These are phyloP conservation scores for Talaromyces sp. DNA, from an alignment of 2,329 filamentous ascomycete species.

Conservation along the genomic window DNA sequence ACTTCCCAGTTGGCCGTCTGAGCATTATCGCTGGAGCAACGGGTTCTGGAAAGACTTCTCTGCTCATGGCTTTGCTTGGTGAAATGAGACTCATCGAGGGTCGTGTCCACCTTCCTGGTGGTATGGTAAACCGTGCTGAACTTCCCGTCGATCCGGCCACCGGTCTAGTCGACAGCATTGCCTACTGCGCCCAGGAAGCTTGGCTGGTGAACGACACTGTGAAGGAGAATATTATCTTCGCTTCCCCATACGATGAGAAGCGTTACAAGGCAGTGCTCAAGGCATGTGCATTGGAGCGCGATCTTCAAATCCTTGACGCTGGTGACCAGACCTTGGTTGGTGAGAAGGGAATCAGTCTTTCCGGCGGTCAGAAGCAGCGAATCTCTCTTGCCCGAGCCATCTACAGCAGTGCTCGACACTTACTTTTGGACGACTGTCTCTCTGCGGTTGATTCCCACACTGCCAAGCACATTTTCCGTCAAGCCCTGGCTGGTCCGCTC, in stretches of 20 bases:
- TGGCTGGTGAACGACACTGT: slow-evolving; percentile 97
- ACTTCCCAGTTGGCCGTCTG: slow-evolving; percentile 81
- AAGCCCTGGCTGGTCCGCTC: slow-evolving; percentile 84
- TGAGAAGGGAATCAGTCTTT: slow-evolving; percentile 95
- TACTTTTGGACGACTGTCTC: slow-evolving; percentile 91
- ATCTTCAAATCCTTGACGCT: slow-evolving; percentile 87
- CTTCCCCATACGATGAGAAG: slow-evolving; percentile 75
- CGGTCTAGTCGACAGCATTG: slow-evolving; percentile 84
- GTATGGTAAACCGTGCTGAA: slow-evolving; percentile 76
- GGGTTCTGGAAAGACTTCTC: slow-evolving; percentile 90
- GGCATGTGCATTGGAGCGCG: slow-evolving; percentile 86
- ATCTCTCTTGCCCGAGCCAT: slow-evolving; percentile 95
- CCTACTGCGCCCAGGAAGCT: slow-evolving; percentile 94
- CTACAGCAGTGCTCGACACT: slow-evolving; percentile 91
- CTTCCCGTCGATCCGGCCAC: slow-evolving; percentile 79
- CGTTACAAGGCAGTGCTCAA: slow-evolving; percentile 86
- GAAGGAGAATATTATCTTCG: slow-evolving; percentile 93
- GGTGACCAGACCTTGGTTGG: slow-evolving; percentile 94
- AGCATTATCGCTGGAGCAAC: slow-evolving; percentile 94
- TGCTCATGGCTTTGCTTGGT: slow-evolving; percentile 92
- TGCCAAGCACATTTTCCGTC: slow-evolving; percentile 95
- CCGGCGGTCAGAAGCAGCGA: slow-evolving; percentile 94
- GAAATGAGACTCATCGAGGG: slow-evolving; percentile 91
- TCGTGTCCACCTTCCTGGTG: slow-evolving; percentile 81
- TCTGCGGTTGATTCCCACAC: slow-evolving; percentile 98